phyloP scores from a whole-genome alignment of 306 rosid genomes.

The Fragaria ananassa region DNA sequence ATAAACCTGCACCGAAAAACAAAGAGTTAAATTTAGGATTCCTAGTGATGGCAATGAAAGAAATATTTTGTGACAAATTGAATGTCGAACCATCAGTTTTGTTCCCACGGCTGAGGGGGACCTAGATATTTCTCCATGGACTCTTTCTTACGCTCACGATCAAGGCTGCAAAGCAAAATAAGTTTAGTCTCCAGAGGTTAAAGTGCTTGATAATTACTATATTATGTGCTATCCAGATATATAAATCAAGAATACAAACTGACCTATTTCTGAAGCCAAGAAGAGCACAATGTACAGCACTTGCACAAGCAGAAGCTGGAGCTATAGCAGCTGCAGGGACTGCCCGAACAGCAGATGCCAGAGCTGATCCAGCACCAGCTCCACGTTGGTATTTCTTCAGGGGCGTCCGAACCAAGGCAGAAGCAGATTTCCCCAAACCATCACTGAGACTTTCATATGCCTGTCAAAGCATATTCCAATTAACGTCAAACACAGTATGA shows the following conservation, averaged over 20 bases:
- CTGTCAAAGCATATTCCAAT: slow-evolving; percentile 36
- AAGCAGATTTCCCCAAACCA: slow-evolving; percentile 94
- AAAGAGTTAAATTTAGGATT: neutral
- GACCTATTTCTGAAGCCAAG: slow-evolving; percentile 97
- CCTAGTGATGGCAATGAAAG: slow-evolving; percentile 1
- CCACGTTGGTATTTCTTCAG: slow-evolving; percentile 88
- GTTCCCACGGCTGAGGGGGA: slow-evolving; percentile 76
- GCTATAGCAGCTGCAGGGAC: slow-evolving; percentile 92
- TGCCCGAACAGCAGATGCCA: slow-evolving; percentile 83
- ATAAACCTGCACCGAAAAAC: slow-evolving; percentile 8
- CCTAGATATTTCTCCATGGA: slow-evolving; percentile 93
- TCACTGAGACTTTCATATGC: slow-evolving; percentile 85
- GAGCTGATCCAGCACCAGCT: slow-evolving; percentile 83
- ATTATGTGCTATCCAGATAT: slow-evolving; percentile 4
- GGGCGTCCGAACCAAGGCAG: slow-evolving; percentile 83
- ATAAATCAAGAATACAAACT: slow-evolving; percentile 20
- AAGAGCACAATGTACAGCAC: slow-evolving; percentile 80
- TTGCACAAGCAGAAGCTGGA: slow-evolving; percentile 97
- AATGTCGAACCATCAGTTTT: slow-evolving; percentile 43
- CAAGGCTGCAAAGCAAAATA: slow-evolving; percentile 60
- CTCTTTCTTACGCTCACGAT: slow-evolving; percentile 86
- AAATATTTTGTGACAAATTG: neutral
- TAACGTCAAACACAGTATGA: neutral
- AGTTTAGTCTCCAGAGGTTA: slow-evolving; percentile 21
- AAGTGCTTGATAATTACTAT: neutral